Conservation (phyloP, 345 rosid genomes). For the Microthlaspi erraticum region DNA sequence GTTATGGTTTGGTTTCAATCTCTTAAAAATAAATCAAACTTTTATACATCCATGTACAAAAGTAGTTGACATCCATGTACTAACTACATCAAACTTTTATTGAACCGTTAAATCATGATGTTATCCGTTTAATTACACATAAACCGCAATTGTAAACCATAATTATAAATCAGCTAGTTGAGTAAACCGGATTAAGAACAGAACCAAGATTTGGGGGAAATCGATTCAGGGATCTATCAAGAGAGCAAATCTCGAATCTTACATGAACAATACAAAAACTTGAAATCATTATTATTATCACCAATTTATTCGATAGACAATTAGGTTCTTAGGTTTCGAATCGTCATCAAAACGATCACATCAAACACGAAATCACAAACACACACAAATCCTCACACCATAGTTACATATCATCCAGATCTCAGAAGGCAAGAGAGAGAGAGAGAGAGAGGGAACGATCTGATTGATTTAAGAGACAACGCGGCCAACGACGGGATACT, state of each 20-base stretch:
- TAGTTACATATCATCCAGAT: conserved; percentile 10
- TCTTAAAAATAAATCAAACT: too few species aligned
- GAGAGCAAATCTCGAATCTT: conserved; percentile 4
- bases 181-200: conserved; percentile 4
- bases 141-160: background rate
- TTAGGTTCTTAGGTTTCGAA: conserved; percentile 3
- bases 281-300: background rate
- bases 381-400: conserved; percentile 10
- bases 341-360: conserved; percentile 25
- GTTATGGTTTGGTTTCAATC: too few species aligned
- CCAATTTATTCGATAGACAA: conserved; percentile 31
- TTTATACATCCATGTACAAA: too few species aligned
- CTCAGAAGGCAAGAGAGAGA: too few species aligned
- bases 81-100: too few species aligned
- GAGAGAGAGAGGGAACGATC: background rate
- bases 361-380: conserved; percentile 13
- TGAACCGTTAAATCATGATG: too few species aligned
- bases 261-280: background rate
- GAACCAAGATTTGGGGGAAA: background rate
- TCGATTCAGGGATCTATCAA: background rate
- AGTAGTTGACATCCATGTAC: too few species aligned
- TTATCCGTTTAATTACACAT: too few species aligned
- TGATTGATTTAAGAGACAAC: conserved; percentile 46
- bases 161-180: background rate
- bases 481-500: conserved; percentile 87